Conservation (phyloP, 2,329 filamentous ascomycete genomes). For the Talaromyces islandicus region DNA sequence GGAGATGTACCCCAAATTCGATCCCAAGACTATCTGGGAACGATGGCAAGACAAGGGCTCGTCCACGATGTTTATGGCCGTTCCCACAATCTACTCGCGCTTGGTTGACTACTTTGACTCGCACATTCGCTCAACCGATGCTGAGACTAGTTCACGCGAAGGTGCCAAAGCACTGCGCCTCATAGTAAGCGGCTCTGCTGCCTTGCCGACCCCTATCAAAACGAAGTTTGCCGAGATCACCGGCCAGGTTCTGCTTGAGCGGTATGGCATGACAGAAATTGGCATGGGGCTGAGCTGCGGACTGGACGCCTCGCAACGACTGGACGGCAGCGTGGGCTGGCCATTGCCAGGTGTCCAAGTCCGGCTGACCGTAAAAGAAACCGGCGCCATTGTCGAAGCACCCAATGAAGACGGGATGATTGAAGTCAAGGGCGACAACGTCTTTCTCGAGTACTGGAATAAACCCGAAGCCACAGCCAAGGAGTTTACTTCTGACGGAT, state of each 20-base stretch:
- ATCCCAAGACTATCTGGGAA: conserved; percentile 41
- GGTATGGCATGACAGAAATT: conserved; percentile 49
- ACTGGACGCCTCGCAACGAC: conserved; percentile 31
- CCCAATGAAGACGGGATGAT: conserved; percentile 38
- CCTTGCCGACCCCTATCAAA: conserved; percentile 37
- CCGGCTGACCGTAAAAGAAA: conserved; percentile 38
- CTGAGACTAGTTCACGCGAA: conserved; percentile 25
- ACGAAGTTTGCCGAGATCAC: conserved; percentile 36
- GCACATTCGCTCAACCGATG: conserved; percentile 29
- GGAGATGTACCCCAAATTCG: conserved; percentile 43
- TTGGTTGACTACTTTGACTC: conserved; percentile 41
- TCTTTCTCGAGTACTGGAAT: conserved; percentile 32
- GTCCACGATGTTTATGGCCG: conserved; percentile 46
- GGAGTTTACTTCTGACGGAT: conserved; percentile 43
- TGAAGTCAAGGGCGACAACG: conserved; percentile 36
- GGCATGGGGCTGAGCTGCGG: conserved; percentile 44
- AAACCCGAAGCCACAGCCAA: conserved; percentile 40
- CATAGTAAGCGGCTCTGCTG: conserved; percentile 38
- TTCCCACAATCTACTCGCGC: conserved; percentile 47
- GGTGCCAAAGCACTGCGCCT: conserved; percentile 32
- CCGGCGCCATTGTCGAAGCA: conserved; percentile 23
- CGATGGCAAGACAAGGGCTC: conserved; percentile 37
- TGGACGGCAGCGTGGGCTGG: conserved; percentile 46
- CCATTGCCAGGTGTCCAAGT: conserved; percentile 44
- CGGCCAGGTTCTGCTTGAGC: conserved; percentile 39